These are phyloP conservation scores for Pyricularia grisea DNA, from an alignment of 2,329 filamentous ascomycete genomes.

Conservation along the genomic window DNA sequence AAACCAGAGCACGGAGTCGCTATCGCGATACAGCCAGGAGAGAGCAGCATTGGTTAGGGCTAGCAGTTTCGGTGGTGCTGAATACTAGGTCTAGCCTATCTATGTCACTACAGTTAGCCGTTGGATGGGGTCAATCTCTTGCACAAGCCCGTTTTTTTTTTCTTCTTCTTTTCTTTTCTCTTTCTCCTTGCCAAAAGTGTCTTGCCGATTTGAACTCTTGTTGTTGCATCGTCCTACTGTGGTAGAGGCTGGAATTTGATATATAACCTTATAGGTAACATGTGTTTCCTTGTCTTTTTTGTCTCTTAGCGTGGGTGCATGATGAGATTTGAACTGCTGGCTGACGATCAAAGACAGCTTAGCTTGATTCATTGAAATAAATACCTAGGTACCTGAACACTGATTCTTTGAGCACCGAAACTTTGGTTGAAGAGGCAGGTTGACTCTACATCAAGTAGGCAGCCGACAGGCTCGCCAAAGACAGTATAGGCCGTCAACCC, in stretches of 20 bases:
- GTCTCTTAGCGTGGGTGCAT: neutral
- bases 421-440: neutral
- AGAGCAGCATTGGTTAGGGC: constrained; percentile 37
- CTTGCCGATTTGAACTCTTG: neutral
- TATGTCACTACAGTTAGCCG: neutral
- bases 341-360: neutral
- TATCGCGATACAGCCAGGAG: constrained; percentile 32
- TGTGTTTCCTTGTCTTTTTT: neutral
- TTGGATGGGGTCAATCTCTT: neutral
- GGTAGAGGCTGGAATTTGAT: neutral
- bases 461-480: neutral
- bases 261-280: neutral
- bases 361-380: neutral
- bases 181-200: neutral
- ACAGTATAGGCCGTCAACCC: neutral
- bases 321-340: neutral
- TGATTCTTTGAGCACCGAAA: neutral
- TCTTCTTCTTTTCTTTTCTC: neutral
- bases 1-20: constrained; percentile 30
- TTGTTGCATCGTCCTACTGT: neutral
- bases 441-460: neutral
- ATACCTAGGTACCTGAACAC: neutral
- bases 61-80: constrained; percentile 38
- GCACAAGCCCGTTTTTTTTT: neutral
- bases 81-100: constrained; percentile 29